Evolutionary conservation across 192 early-diverging fungal genomes (phyloP).

Genomic region (Piromyces finnis): DNA sequence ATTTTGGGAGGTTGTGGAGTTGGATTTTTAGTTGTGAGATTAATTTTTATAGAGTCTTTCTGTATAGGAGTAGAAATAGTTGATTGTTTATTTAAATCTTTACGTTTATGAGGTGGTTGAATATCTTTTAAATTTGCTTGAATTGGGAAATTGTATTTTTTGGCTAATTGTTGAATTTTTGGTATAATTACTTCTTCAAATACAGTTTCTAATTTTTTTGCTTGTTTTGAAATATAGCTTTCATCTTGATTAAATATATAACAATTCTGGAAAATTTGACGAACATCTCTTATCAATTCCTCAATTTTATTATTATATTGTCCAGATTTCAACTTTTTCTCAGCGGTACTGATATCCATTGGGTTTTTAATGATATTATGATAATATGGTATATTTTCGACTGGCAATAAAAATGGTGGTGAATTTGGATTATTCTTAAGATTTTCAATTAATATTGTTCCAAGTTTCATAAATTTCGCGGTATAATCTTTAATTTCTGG

Average conservation of each 20-base stretch:
- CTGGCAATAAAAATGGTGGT: constrained; percentile 38
- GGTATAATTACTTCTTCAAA: not conserved
- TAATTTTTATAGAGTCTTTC: not conserved
- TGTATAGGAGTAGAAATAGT: not conserved
- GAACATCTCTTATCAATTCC: constrained; percentile 37
- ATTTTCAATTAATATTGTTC: constrained; percentile 8
- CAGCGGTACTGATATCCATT: constrained; percentile 52
- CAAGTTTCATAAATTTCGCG: not conserved
- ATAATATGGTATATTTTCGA: constrained; percentile 50
- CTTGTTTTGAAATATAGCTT: not conserved
- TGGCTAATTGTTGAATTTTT: not conserved
- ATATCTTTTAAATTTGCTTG: not conserved
- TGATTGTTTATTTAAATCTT: not conserved
- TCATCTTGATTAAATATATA: not conserved
- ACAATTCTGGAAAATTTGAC: constrained; percentile 24
- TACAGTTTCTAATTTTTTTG: not conserved
- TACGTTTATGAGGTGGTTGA: not conserved
- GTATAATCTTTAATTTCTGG: not conserved
- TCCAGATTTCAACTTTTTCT: constrained; percentile 23
- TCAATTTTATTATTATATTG: constrained; percentile 18
- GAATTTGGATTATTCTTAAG: constrained; percentile 18
- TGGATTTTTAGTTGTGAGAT: not conserved
- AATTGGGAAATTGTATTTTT: not conserved
- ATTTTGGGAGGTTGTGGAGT: not conserved
- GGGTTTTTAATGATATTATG: constrained; percentile 43